Conservation (phyloP, 805 yeast species). For the Candida corydali region DNA sequence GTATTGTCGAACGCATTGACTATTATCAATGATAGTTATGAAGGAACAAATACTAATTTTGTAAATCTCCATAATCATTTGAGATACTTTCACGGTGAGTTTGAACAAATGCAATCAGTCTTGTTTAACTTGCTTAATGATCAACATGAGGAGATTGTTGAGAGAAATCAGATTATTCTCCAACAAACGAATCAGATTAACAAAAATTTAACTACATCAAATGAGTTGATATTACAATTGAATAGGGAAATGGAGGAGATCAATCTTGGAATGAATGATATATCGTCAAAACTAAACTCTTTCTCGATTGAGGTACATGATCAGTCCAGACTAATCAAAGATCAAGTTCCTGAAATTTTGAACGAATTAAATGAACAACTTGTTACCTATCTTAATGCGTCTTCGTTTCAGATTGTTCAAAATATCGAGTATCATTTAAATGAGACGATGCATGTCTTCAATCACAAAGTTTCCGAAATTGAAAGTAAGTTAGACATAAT, state of each 20-base stretch:
- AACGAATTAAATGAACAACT: background rate
- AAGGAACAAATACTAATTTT: conserved; percentile 9
- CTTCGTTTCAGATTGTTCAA: conserved; percentile 1
- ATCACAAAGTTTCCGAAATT: conserved; percentile 3
- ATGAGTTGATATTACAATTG: background rate
- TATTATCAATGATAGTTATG: conserved; percentile 2
- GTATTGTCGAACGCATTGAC: conserved; percentile 5
- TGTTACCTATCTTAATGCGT: background rate
- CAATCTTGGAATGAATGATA: background rate
- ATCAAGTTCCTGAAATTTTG: conserved; percentile 1
- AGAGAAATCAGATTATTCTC: background rate
- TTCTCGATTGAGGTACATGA: background rate
- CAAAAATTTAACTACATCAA: background rate
- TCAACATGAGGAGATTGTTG: conserved; percentile 1
- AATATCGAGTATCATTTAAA: conserved; percentile 6
- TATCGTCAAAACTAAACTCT: background rate
- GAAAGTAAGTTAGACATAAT: conserved; percentile 1
- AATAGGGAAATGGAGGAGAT: conserved; percentile 1
- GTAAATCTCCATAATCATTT: conserved; percentile 6
- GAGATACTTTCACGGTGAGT: conserved; percentile 4
- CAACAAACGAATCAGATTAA: conserved; percentile 3
- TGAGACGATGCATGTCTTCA: conserved; percentile 3
- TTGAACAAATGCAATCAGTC: background rate
- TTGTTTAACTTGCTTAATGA: background rate
- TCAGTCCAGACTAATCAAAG: background rate